Evolutionary conservation across 2,329 filamentous ascomycete genomes (phyloP).

Genomic region (Emergomyces orientalis): DNA sequence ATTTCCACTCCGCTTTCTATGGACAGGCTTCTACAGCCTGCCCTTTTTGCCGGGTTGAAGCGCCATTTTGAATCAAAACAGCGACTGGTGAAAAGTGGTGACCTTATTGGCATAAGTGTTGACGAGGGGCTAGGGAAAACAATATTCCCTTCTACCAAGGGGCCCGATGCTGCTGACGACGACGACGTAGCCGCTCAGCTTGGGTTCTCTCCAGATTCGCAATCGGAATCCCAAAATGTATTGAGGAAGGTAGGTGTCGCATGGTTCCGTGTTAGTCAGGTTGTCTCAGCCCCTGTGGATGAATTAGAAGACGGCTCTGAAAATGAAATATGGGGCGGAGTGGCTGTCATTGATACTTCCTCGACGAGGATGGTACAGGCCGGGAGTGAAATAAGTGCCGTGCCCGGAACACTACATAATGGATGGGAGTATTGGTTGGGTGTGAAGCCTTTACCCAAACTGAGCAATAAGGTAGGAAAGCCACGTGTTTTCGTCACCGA

Average conservation of each 20-base stretch:
- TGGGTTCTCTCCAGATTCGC: constrained; percentile 7
- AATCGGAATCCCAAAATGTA: constrained; percentile 15
- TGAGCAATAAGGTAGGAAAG: constrained; percentile 24
- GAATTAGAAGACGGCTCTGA: constrained; percentile 50
- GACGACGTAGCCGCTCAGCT: constrained; percentile 48
- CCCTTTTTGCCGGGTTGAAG: constrained; percentile 77
- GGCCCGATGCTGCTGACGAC: constrained; percentile 52
- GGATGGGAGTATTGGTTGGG: constrained; percentile 88
- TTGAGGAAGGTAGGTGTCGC: constrained; percentile 55
- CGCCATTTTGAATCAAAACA: constrained; percentile 76
- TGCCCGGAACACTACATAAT: constrained; percentile 66
- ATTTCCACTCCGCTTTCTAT: constrained; percentile 82
- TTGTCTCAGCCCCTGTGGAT: constrained; percentile 44
- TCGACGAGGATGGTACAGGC: constrained; percentile 86
- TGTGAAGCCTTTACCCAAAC: constrained; percentile 54
- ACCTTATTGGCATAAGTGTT: constrained; percentile 79
- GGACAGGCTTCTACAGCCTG: constrained; percentile 74
- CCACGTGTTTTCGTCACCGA: constrained; percentile 32
- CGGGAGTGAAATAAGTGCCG: constrained; percentile 70
- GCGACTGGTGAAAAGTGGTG: constrained; percentile 74
- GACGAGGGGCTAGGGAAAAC: constrained; percentile 76
- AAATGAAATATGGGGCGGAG: constrained; percentile 71
- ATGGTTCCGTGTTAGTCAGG: constrained; percentile 85
- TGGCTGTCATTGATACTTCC: constrained; percentile 75
- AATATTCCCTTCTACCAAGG: constrained; percentile 59